A percentile compares a stretch with the other conserved stretches of the same genome.
Conservation (phyloP, 2,329 filamentous ascomycete species). For the Cladosporium phlei region DNA sequence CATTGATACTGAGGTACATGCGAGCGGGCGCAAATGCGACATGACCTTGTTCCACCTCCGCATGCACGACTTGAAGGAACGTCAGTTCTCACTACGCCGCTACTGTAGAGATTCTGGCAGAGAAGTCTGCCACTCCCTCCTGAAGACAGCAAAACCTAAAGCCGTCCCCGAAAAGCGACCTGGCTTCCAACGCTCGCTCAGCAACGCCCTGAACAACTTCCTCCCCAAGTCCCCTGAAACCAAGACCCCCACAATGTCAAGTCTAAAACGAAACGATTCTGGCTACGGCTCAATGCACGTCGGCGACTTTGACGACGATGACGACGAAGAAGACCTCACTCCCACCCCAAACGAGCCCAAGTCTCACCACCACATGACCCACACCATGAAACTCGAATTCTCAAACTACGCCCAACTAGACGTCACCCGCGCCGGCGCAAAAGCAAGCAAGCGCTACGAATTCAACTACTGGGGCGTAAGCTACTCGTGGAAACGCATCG, state of each 20-base stretch:
- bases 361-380: conserved; percentile 36
- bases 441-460: conserved; percentile 70
- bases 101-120: conserved; percentile 91
- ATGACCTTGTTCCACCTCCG: conserved; percentile 86
- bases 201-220: conserved; percentile 54
- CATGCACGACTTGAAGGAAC: conserved; percentile 82
- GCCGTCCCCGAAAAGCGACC: conserved; percentile 45
- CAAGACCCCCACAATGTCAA: conserved; percentile 38
- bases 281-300: conserved; percentile 51
- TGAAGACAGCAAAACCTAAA: conserved; percentile 61
- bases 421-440: conserved; percentile 63
- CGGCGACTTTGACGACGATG: conserved; percentile 32
- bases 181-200: conserved; percentile 55
- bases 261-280: conserved; percentile 54
- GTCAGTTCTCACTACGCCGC: conserved; percentile 84
- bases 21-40: conserved; percentile 50
- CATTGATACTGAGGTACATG: conserved; percentile 68
- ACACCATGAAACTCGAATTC: conserved; percentile 85
- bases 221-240: conserved; percentile 53
- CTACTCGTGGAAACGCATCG: conserved; percentile 77
- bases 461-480: conserved; percentile 89
- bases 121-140: conserved; percentile 81
- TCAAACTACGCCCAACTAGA: conserved; percentile 95
- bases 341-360: conserved; percentile 33
- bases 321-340: no score